A percentile compares a stretch with the other conserved stretches of the same genome.
Evolutionary conservation across 331 rosid species (phyloP).

Genomic region (Malus hybrid): DNA sequence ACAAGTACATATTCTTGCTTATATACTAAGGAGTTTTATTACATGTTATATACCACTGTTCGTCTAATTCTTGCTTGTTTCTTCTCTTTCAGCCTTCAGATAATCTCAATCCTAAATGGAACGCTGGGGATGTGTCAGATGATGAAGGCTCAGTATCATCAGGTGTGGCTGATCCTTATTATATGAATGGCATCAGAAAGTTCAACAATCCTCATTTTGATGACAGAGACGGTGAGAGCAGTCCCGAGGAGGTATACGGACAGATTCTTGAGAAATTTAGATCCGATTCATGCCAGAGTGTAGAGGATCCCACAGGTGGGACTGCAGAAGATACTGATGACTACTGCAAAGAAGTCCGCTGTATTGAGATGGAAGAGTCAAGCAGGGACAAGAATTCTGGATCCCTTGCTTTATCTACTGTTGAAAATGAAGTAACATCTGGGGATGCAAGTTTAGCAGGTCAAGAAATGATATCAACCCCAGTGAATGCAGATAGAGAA

Average conservation of each 20-base stretch:
- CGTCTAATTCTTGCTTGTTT: conserved; percentile 3
- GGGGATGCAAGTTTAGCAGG: conserved; percentile 28
- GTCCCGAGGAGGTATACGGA: conserved; percentile 13
- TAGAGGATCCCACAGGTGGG: conserved; percentile 14
- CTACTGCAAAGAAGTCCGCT: conserved; percentile 83
- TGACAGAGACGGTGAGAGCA: conserved; percentile 35
- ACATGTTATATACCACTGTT: neutral
- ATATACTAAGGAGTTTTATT: conserved; percentile 5
- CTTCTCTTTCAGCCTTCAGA: conserved; percentile 27
- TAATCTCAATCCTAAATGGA: conserved; percentile 32
- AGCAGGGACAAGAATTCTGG: conserved; percentile 34
- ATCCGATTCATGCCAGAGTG: conserved; percentile 25
- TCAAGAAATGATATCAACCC: conserved; percentile 37
- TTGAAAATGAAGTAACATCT: conserved; percentile 32
- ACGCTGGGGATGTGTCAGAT: conserved; percentile 47
- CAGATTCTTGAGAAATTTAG: conserved; percentile 2
- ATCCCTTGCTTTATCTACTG: conserved; percentile 20
- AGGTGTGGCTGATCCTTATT: conserved; percentile 41
- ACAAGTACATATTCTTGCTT: conserved; percentile 39
- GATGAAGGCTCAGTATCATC: conserved; percentile 74
- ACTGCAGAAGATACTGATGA: conserved; percentile 39
- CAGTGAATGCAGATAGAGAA: conserved; percentile 35
- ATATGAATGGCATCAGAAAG: conserved; percentile 29
- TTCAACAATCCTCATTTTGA: conserved; percentile 60
- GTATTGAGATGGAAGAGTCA: conserved; percentile 67